phyloP scores from a whole-genome alignment of 2,329 filamentous ascomycete species.

The Pseudocercospora macadamiae region DNA sequence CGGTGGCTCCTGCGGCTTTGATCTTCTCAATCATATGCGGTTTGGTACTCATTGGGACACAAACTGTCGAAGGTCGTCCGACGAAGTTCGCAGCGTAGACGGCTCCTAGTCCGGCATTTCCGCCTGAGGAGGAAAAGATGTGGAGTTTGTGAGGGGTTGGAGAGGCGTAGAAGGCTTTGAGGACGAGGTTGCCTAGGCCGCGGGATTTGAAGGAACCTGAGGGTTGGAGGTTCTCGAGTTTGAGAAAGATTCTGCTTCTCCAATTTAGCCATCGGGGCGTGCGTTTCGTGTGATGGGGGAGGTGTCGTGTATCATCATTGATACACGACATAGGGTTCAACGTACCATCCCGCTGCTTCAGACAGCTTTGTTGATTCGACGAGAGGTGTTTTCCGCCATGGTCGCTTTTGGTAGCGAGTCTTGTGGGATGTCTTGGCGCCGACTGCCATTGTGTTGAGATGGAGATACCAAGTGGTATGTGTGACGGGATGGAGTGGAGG shows the following conservation, averaged over 20 bases:
- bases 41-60: slow-evolving; percentile 69
- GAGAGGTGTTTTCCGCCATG: slow-evolving; percentile 74
- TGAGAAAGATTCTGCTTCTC: slow-evolving; percentile 75
- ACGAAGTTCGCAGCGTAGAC: slow-evolving; percentile 71
- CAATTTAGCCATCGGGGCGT: slow-evolving; percentile 30
- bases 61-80: slow-evolving; percentile 70
- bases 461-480: neutral
- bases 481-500: slow-evolving; percentile 1
- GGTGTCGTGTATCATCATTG: too few relatives aligned
- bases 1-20: slow-evolving; percentile 64
- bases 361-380: slow-evolving; percentile 69
- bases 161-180: slow-evolving; percentile 33
- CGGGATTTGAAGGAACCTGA: slow-evolving; percentile 85
- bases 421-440: slow-evolving; percentile 13
- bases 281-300: neutral
- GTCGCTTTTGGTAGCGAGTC: slow-evolving; percentile 35
- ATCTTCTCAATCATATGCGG: slow-evolving; percentile 74
- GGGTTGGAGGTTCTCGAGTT: slow-evolving; percentile 83
- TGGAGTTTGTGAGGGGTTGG: slow-evolving; percentile 44
- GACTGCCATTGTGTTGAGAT: slow-evolving; percentile 16
- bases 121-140: slow-evolving; percentile 80
- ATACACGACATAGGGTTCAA: too few relatives aligned
- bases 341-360: slow-evolving; percentile 71
- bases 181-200: slow-evolving; percentile 70
- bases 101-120: slow-evolving; percentile 83